Conservation (phyloP, 179 eudicot genomes). For the Sideroxylon spinosum region DNA sequence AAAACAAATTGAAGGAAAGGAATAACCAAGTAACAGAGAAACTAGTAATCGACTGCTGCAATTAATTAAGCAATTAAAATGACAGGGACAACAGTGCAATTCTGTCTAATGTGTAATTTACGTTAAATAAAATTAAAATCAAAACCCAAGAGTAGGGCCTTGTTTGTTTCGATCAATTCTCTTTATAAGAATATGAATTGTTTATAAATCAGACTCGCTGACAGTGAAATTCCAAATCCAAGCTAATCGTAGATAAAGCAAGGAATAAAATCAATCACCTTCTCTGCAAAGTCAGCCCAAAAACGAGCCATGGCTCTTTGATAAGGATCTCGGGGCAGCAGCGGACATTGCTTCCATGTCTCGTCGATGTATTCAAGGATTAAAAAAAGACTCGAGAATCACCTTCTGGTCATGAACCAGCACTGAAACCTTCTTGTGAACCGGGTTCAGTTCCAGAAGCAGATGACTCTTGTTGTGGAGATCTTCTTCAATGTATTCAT, state of each 20-base stretch:
- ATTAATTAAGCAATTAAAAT: too few species aligned
- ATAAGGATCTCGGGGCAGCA: conserved; percentile 14
- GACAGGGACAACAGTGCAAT: too few species aligned
- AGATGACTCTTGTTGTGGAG: conserved; percentile 20
- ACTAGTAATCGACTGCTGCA: too few species aligned
- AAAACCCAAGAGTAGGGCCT: too few species aligned
- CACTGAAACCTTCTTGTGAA: conserved; percentile 11
- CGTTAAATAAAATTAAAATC: too few species aligned
- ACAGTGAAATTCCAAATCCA: too few species aligned
- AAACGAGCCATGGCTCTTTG: conserved; percentile 13
- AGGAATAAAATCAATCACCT: background rate
- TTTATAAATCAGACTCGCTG: too few species aligned
- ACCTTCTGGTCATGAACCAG: conserved; percentile 14
- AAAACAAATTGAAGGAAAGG: too few species aligned
- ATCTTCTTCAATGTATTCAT: conserved; percentile 26
- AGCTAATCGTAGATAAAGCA: background rate
- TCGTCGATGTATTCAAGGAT: conserved; percentile 18
- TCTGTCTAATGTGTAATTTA: too few species aligned
- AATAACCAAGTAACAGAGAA: too few species aligned
- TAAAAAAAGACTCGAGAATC: background rate
- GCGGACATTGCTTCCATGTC: conserved; percentile 13
- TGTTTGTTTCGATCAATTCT: too few species aligned
- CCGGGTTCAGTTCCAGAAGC: conserved; percentile 14
- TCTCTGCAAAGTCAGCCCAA: conserved; percentile 8
- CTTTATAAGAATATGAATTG: too few species aligned